These are phyloP conservation scores for Paraurostyla sp. DNA, from an alignment of 73 alveolate species.

Conservation along the genomic window DNA sequence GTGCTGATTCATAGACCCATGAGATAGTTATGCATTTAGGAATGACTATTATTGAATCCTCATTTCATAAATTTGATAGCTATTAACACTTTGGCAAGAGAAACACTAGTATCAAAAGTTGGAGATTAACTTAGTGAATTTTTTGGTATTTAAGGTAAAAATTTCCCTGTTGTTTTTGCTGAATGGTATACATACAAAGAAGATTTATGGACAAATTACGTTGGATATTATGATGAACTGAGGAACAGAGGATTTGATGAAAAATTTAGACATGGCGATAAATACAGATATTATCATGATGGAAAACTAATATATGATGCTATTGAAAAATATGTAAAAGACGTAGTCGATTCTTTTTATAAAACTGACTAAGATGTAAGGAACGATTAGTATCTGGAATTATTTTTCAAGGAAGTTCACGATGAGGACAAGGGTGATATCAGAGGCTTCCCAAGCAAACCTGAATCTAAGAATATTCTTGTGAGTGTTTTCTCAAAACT, in stretches of 20 bases:
- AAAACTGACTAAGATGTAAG: not conserved
- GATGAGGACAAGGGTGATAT: slow-evolving; percentile 29
- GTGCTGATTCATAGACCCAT: slow-evolving; percentile 24
- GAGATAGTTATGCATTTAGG: slow-evolving; percentile 34
- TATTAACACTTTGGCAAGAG: slow-evolving; percentile 12
- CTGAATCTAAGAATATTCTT: not conserved
- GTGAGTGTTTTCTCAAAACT: not conserved
- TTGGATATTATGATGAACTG: slow-evolving; percentile 25
- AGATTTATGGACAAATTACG: not conserved
- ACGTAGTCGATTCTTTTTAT: not conserved
- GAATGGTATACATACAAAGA: not conserved
- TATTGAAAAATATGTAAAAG: not conserved
- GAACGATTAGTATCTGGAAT: not conserved
- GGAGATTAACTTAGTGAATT: slow-evolving; percentile 19
- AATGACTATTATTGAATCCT: not conserved
- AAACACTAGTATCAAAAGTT: not conserved
- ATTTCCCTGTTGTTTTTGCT: slow-evolving; percentile 5
- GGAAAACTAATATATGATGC: slow-evolving; percentile 19
- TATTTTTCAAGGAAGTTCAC: slow-evolving; percentile 7
- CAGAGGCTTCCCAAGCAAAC: slow-evolving; percentile 16
- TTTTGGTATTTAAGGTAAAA: not conserved
- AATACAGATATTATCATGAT: not conserved
- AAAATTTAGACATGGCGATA: slow-evolving; percentile 18
- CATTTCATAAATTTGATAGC: slow-evolving; percentile 16
- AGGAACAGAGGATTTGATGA: not conserved